Evolutionary conservation across 495 filamentous ascomycete species (phyloP), one percentile per base, ranked within the genome.

Genomic region (Bryoglossum gracile): DNA sequence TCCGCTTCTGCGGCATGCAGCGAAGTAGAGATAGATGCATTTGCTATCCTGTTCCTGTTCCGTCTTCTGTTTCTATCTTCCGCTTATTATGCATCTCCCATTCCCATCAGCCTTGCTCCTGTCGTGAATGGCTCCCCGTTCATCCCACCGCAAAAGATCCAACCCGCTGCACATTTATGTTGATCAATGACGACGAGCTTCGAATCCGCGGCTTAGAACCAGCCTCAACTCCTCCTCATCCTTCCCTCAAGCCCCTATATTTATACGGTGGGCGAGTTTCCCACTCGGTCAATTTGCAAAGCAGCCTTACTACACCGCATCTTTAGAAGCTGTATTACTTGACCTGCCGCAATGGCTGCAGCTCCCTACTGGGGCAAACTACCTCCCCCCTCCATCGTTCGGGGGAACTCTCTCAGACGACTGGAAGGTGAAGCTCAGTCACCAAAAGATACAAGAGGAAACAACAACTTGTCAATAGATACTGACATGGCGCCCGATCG

Each of bases 391-490:
- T 70, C 61, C 44, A 48, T 59, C 24, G 40, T 45, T 10, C 46
- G 51, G 50, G 60, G 62, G 50, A 56, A 59, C 49, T 65, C 65
- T 49, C 53, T 62, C 51, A 68, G 65, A 34, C 72, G 68, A 45
- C 54, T 67, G 55, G 69, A 68, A 41, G 68, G 62, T 39, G 65
- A 68, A 50, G 60, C 60, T 51, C 60, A 59, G 34, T n/a, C n/a
- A n/a, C n/a, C n/a, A n/a, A n/a, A n/a, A n/a, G n/a, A n/a, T n/a
- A n/a, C n/a, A n/a, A 59, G 57, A 55, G 38, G 40, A 46, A 65
- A 70, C 47, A 59, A 56, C 42, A 55, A 64, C 56, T 62, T 65
- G 54, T 66, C 71, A 48, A 63, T 73, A 49, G 72, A 74, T 46
- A 65, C 58, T 38, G 42, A 40, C 18, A 43, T 44, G 36, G 35